Conservation (phyloP, 164 flowering plant genomes). For the Dillenia suffruticosa region DNA sequence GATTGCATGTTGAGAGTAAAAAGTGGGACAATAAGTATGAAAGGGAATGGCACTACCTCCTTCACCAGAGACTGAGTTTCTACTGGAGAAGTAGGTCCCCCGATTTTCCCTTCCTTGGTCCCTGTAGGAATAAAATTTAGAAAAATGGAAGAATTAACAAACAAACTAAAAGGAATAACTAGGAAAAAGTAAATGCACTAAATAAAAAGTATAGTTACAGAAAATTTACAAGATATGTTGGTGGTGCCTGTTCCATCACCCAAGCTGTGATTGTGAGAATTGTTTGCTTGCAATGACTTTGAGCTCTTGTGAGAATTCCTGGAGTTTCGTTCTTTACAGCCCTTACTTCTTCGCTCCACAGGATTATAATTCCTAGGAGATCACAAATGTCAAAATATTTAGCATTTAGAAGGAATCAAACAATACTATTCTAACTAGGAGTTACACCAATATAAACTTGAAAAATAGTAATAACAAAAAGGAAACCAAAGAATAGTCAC, state of each 20-base stretch:
- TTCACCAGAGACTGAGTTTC: constrained; percentile 49
- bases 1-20: no score
- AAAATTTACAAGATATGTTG: constrained; percentile 39
- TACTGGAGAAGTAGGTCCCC: constrained; percentile 25
- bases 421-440: no score
- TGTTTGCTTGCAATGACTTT: constrained; percentile 66
- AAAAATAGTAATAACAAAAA: background rate
- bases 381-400: background rate
- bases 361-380: constrained; percentile 74
- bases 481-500: constrained; percentile 4
- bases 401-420: background rate
- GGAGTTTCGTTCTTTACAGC: constrained; percentile 46
- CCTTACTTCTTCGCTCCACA: constrained; percentile 76
- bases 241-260: constrained; percentile 23
- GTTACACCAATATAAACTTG: no score
- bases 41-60: constrained; percentile 37
- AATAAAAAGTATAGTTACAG: background rate
- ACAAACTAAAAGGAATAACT: background rate
- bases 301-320: constrained; percentile 44
- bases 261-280: constrained; percentile 24
- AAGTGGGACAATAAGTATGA: no score
- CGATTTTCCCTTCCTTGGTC: constrained; percentile 38
- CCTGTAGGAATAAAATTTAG: constrained; percentile 22
- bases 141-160: background rate
- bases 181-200: background rate